phyloP scores from a whole-genome alignment of 2,329 filamentous ascomycete genomes.

The Periconia sp. region DNA sequence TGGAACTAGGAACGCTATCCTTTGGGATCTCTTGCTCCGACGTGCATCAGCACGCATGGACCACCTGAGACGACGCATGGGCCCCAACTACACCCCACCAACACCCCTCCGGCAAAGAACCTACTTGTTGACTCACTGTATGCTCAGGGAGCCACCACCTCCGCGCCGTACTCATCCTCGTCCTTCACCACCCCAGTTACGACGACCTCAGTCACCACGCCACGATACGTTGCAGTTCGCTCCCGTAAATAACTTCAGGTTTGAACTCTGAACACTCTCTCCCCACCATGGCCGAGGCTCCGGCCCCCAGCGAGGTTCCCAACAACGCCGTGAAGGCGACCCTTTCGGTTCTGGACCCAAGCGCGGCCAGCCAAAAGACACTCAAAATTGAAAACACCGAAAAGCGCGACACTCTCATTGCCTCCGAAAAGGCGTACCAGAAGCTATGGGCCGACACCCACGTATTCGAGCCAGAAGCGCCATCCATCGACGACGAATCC shows the following conservation, averaged over 20 bases:
- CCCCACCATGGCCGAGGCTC: slow-evolving; percentile 35
- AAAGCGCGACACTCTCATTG: slow-evolving; percentile 80
- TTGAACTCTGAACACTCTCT: background rate
- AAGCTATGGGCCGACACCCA: slow-evolving; percentile 74
- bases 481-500: slow-evolving; percentile 74
- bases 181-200: too few species aligned
- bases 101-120: too few species aligned
- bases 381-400: slow-evolving; percentile 75
- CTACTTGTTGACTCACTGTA: too few species aligned
- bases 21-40: too few species aligned
- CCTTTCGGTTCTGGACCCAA: slow-evolving; percentile 57
- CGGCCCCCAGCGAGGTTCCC: slow-evolving; percentile 27
- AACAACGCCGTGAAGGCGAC: slow-evolving; percentile 54
- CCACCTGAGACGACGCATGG: background rate
- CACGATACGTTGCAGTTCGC: background rate
- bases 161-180: background rate
- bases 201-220: too few species aligned
- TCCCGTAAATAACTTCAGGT: background rate
- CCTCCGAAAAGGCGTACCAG: slow-evolving; percentile 91
- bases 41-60: too few species aligned
- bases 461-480: slow-evolving; percentile 85
- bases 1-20: slow-evolving; percentile 5
- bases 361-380: slow-evolving; percentile 60
- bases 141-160: too few species aligned
- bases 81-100: background rate